Evolutionary conservation across 129 eudicot genomes (phyloP).

Genomic region (Artemisia tridentata): DNA sequence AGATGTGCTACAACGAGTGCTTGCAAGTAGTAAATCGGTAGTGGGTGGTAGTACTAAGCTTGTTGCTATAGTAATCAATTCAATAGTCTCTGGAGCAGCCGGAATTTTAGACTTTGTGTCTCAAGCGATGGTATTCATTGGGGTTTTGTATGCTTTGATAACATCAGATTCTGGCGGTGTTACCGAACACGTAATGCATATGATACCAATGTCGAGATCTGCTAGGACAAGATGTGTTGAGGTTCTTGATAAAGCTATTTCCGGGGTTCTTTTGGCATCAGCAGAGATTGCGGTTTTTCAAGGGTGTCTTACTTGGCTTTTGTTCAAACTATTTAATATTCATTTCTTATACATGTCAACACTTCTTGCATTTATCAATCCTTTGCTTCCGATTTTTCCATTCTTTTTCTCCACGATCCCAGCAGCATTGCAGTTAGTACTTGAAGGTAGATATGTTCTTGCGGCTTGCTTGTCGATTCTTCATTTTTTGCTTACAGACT

Average conservation of each 20-base stretch:
- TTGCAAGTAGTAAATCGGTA: slow-evolving; percentile 65
- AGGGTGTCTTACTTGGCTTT: slow-evolving; percentile 96
- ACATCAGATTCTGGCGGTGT: slow-evolving; percentile 95
- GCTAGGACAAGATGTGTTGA: slow-evolving; percentile 76
- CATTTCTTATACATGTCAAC: slow-evolving; percentile 92
- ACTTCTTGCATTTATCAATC: slow-evolving; percentile 74
- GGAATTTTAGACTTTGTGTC: slow-evolving; percentile 74
- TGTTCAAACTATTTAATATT: slow-evolving; percentile 68
- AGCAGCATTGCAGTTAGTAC: slow-evolving; percentile 68
- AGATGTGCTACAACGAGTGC: slow-evolving; percentile 68
- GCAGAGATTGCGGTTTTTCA: slow-evolving; percentile 84
- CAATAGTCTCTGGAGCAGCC: slow-evolving; percentile 91
- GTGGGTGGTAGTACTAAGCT: slow-evolving; percentile 79
- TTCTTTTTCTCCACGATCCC: slow-evolving; percentile 74
- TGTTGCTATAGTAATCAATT: slow-evolving; percentile 47
- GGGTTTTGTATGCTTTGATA: slow-evolving; percentile 86
- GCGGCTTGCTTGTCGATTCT: slow-evolving; percentile 58
- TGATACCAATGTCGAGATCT: slow-evolving; percentile 69
- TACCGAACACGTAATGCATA: slow-evolving; percentile 73
- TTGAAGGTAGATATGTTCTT: slow-evolving; percentile 75
- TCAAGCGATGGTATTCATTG: slow-evolving; percentile 73
- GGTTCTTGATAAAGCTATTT: slow-evolving; percentile 85
- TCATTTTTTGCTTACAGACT: slow-evolving; percentile 80
- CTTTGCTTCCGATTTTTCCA: slow-evolving; percentile 83
- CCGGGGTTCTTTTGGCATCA: slow-evolving; percentile 85